Evolutionary conservation across 2,329 filamentous ascomycete genomes (phyloP).

Genomic region (Monilinia aucupariae): DNA sequence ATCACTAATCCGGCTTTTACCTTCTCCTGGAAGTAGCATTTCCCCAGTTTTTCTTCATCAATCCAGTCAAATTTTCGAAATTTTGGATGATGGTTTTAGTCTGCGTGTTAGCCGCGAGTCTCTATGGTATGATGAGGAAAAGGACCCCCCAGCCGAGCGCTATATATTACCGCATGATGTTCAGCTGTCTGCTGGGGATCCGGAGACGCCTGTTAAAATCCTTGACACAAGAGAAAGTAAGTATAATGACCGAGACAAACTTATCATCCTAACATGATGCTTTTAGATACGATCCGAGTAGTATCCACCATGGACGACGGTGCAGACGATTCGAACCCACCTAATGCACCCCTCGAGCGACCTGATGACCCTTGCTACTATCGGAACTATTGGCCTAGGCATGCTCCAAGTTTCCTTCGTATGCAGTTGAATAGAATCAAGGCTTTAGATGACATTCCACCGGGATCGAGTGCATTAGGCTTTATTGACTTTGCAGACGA

Average conservation of each 20-base stretch:
- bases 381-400: slow-evolving; percentile 2
- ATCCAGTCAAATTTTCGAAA: neutral
- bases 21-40: neutral
- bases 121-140: neutral
- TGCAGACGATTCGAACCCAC: neutral
- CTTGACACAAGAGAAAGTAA: neutral
- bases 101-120: neutral
- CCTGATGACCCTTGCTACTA: neutral
- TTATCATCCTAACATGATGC: neutral
- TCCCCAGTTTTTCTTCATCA: neutral
- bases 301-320: neutral
- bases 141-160: neutral
- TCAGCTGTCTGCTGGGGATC: neutral
- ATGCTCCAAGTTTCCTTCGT: slow-evolving; percentile 4
- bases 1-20: neutral
- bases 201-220: neutral
- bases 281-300: neutral
- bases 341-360: neutral
- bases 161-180: slow-evolving; percentile 2
- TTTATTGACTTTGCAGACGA: neutral
- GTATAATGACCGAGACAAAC: neutral
- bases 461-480: neutral
- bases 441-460: neutral
- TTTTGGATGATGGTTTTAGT: neutral
- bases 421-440: slow-evolving; percentile 1